Percentiles rank a stretch among this genome's conserved stretches.
Conservation (phyloP, 768 basidiomycete genomes). For the Ramaria sp. region DNA sequence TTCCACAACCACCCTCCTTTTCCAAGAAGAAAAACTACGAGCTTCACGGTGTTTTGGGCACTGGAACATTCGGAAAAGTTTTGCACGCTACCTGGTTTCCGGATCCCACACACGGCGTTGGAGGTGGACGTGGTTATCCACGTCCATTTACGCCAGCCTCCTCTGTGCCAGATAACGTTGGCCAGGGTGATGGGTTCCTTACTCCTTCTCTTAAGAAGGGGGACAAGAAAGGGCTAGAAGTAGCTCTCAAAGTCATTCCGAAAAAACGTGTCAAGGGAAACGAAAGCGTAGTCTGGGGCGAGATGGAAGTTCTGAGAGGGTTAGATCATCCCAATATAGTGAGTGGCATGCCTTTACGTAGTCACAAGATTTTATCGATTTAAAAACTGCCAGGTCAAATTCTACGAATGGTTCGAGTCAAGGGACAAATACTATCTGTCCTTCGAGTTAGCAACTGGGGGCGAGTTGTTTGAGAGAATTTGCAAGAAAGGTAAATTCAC, state of each 20-base stretch:
- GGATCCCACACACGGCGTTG: constrained; percentile 10
- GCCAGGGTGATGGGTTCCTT: constrained; percentile 1
- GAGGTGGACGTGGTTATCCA: background rate
- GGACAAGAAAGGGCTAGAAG: constrained; percentile 35
- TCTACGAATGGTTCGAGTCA: constrained; percentile 95
- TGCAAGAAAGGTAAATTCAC: constrained; percentile 82
- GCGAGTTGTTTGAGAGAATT: constrained; percentile 90
- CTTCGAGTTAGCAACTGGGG: constrained; percentile 89
- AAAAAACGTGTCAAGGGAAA: constrained; percentile 96
- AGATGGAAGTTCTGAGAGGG: constrained; percentile 88
- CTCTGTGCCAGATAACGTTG: constrained; percentile 1
- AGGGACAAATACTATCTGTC: constrained; percentile 90
- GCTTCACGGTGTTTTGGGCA: constrained; percentile 60
- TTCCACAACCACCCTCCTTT: constrained; percentile 80
- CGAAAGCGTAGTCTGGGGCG: constrained; percentile 78
- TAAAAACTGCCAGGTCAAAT: constrained; percentile 57
- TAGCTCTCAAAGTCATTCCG: constrained; percentile 82
- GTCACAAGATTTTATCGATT: background rate
- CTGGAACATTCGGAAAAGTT: constrained; percentile 87
- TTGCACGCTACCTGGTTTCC: constrained; percentile 44
- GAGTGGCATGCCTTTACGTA: constrained; percentile 17
- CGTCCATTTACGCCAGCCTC: background rate
- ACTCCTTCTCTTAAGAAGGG: constrained; percentile 10
- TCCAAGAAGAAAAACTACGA: constrained; percentile 78
- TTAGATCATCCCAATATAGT: constrained; percentile 90